phyloP scores from a whole-genome alignment of 192 early-diverging fungal genomes.

The Backusella circina region DNA sequence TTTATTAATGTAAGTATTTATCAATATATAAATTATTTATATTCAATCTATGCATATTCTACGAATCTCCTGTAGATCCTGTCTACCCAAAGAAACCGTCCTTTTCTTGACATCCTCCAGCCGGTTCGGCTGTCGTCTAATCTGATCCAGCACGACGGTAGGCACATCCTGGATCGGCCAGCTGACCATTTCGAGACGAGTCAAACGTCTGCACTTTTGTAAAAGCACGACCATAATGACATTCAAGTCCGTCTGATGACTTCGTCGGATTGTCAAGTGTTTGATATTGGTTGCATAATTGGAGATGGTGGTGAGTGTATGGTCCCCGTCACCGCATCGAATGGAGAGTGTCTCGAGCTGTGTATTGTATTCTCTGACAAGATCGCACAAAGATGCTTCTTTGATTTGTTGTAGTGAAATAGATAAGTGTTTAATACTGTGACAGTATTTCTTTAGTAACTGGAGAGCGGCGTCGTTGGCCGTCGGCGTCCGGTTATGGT shows the following conservation, averaged over 20 bases:
- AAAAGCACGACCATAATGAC: background rate
- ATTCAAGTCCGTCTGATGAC: background rate
- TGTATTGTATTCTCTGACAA: background rate
- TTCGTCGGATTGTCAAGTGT: background rate
- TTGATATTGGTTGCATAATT: background rate
- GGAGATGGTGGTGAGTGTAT: background rate
- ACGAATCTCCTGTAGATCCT: conserved; percentile 8
- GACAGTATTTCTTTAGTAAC: background rate
- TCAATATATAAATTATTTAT: background rate
- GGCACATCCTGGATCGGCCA: conserved; percentile 14
- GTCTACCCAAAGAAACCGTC: conserved; percentile 3
- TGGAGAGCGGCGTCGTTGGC: conserved; percentile 1
- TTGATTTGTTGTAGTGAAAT: conserved; percentile 12
- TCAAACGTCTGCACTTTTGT: background rate
- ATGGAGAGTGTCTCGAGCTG: conserved; percentile 1
- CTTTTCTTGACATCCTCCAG: background rate
- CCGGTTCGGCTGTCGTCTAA: background rate
- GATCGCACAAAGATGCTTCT: background rate
- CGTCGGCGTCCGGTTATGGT: conserved; percentile 1
- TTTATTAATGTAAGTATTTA: conserved; percentile 2
- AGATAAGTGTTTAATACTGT: background rate
- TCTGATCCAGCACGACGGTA: background rate
- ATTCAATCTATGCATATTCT: conserved; percentile 8
- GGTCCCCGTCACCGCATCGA: background rate
- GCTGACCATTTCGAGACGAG: conserved; percentile 10